Percentiles rank a stretch among this genome's conserved stretches.
Conservation (phyloP, 257 asterid genomes). For the Cruciata laevipes region DNA sequence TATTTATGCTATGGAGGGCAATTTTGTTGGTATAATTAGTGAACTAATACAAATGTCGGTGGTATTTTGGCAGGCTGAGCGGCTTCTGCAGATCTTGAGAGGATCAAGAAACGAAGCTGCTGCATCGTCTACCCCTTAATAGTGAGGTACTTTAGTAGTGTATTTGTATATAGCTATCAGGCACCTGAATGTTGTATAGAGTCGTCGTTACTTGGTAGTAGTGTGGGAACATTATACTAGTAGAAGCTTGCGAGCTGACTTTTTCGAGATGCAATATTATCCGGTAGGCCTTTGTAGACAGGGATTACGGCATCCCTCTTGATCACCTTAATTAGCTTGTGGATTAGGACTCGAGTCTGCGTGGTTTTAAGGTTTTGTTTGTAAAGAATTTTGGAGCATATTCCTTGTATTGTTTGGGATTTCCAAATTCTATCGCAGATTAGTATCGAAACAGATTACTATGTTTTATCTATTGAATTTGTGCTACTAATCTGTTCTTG, state of each 20-base stretch:
- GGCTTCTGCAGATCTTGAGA: slow-evolving; percentile 82
- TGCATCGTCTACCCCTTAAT: slow-evolving; percentile 53
- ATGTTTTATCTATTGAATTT: no score
- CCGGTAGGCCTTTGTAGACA: slow-evolving; percentile 25
- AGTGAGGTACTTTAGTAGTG: slow-evolving; percentile 31
- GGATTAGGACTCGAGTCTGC: slow-evolving; percentile 23
- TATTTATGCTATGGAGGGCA: no score
- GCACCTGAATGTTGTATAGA: slow-evolving; percentile 45
- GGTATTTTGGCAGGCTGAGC: slow-evolving; percentile 71
- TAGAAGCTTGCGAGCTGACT: slow-evolving; percentile 42
- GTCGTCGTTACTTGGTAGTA: slow-evolving; percentile 42
- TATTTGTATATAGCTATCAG: slow-evolving; percentile 40
- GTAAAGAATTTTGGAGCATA: slow-evolving; percentile 32
- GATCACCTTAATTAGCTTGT: slow-evolving; percentile 22
- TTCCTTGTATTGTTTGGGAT: slow-evolving; percentile 50
- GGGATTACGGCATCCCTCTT: slow-evolving; percentile 22
- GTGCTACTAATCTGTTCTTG: no score
- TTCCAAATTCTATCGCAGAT: slow-evolving; percentile 33
- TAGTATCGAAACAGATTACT: slow-evolving; percentile 13
- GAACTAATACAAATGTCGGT: slow-evolving; percentile 7
- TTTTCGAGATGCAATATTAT: slow-evolving; percentile 26
- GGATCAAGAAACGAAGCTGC: slow-evolving; percentile 92
- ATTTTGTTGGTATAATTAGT: slow-evolving; percentile 6
- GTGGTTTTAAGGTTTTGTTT: slow-evolving; percentile 26
- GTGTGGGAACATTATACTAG: slow-evolving; percentile 12